Evolutionary conservation across 495 filamentous ascomycete species (phyloP).

Genomic region (Extremus antarcticus): DNA sequence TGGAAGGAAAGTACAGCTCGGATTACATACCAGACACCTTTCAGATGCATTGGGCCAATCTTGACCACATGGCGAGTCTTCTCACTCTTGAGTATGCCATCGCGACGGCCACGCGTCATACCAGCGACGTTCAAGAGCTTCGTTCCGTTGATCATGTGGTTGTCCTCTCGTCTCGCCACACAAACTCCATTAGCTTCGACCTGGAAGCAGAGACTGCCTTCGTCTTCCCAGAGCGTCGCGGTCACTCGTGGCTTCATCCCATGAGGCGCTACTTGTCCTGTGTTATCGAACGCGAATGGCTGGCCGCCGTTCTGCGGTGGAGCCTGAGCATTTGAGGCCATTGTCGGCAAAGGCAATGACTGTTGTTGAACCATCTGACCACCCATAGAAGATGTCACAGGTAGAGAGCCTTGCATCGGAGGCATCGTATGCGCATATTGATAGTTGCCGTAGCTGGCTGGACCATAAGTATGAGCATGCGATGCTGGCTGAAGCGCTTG

Average conservation of each 20-base stretch:
- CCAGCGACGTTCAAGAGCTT: constrained; percentile 95
- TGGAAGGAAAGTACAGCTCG: constrained; percentile 9
- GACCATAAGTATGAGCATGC: constrained; percentile 49
- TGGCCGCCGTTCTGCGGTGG: constrained; percentile 7
- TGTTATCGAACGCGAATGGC: constrained; percentile 60
- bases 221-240: constrained; percentile 95
- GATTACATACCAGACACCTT: constrained; percentile 83
- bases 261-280: constrained; percentile 87
- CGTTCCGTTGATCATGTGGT: constrained; percentile 98
- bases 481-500: constrained; percentile 73
- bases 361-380: constrained; percentile 26
- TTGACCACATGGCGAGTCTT: constrained; percentile 95
- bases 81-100: constrained; percentile 96
- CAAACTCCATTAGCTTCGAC: constrained; percentile 95
- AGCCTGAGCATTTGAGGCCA: constrained; percentile 13
- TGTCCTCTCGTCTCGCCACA: constrained; percentile 91
- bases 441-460: constrained; percentile 59
- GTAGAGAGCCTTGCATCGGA: constrained; percentile 58
- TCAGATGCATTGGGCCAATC: constrained; percentile 97
- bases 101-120: constrained; percentile 91
- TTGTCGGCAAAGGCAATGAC: constrained; percentile 26
- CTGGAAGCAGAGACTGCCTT: constrained; percentile 94
- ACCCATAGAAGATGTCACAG: constrained; percentile 58
- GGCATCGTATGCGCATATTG: constrained; percentile 63
- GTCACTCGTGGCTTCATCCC: constrained; percentile 98